Base-by-base conservation (phyloP, 225 moss, liverwort and hornwort species). In the Marchantia paleacea region DNA sequence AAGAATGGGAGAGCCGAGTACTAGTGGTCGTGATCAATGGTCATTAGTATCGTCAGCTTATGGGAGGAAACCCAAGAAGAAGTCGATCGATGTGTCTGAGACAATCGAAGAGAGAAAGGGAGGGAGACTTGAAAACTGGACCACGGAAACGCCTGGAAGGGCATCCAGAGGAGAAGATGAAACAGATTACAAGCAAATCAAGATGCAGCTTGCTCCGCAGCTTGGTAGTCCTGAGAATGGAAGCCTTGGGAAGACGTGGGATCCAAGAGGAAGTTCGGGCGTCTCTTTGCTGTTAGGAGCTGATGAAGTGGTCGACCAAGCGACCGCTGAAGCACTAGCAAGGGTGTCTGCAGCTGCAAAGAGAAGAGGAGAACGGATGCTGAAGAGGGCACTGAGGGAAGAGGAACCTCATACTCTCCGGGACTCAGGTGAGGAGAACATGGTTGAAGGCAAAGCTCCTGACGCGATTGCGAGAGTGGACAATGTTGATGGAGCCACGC, bases 1-100 rank as follows among this genome's bases (percentile, higher is more conserved):
- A 84, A 89, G 93, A 85, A 92, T 90, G 87, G 96, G 96, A 64
- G 94, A 94, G 53, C 89, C 96, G 76, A 96, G 94, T 85, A 96
- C 96, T 51, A 96, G 92, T 83, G 96, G 96, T 54, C 85, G 96
- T 69, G 93, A 90, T 65, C 79, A 85, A 31, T 75, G 85, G 71
- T 66, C 82, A 9, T 47, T 80, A 14, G 18, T 76, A 10, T 79
- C 80, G 65, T 80, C 82, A 62, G 84, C 83, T 49, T 78, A 81
- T 80, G 89, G 81, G 64, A 89, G 75, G 79, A 83, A 80, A 65
- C 64, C 82, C 70, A 83, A 83, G 19, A 84, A 71, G 18, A 82
- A 81, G 77, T 66, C 82, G 73, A 82, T 87, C 29, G 81, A 87
- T 51, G 76, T 76, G 31, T 53, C 77, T 83, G 88, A 89, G 69